Percentiles rank a stretch among this genome's conserved stretches.
These are phyloP conservation scores for Ophiobolus disseminans DNA, from an alignment of 2,329 filamentous ascomycete genomes.

Conservation along the genomic window DNA sequence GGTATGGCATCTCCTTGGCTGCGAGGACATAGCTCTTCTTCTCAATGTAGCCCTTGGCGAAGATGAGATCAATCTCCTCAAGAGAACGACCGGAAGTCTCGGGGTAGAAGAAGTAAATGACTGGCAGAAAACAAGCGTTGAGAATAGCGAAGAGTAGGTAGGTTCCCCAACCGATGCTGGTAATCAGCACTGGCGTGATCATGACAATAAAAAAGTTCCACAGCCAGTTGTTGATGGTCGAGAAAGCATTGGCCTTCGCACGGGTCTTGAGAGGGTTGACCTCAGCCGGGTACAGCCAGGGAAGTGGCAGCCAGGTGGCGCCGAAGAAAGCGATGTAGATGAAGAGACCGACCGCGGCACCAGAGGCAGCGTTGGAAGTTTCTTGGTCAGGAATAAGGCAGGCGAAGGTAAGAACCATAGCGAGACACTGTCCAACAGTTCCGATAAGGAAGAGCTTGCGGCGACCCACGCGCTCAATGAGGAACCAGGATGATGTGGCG, in stretches of 20 bases:
- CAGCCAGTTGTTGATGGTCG: conserved; percentile 62
- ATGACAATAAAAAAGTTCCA: conserved; percentile 58
- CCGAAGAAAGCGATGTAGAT: conserved; percentile 74
- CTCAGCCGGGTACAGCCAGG: conserved; percentile 64
- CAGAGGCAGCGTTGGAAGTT: conserved; percentile 50
- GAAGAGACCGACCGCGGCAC: conserved; percentile 68
- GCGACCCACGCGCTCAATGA: conserved; percentile 67
- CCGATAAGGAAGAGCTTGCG: conserved; percentile 54
- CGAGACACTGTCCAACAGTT: conserved; percentile 60
- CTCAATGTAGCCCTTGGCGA: conserved; percentile 49
- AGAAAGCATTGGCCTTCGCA: conserved; percentile 63
- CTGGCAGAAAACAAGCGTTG: conserved; percentile 60
- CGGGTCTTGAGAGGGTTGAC: conserved; percentile 63
- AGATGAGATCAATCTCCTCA: conserved; percentile 62
- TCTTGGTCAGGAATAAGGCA: conserved; percentile 48
- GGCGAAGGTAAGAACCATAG: conserved; percentile 51
- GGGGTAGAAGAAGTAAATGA: conserved; percentile 64
- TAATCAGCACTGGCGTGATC: conserved; percentile 52
- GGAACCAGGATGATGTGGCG: conserved; percentile 67
- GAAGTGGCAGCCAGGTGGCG: conserved; percentile 69
- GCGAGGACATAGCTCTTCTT: conserved; percentile 49
- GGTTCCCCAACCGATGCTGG: conserved; percentile 49
- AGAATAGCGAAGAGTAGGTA: conserved; percentile 60
- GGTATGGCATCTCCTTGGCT: conserved; percentile 44
- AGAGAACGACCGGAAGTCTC: conserved; percentile 60